Evolutionary conservation across 2,329 filamentous ascomycete species (phyloP).

Genomic region (Ploettnerulaceae sp.): DNA sequence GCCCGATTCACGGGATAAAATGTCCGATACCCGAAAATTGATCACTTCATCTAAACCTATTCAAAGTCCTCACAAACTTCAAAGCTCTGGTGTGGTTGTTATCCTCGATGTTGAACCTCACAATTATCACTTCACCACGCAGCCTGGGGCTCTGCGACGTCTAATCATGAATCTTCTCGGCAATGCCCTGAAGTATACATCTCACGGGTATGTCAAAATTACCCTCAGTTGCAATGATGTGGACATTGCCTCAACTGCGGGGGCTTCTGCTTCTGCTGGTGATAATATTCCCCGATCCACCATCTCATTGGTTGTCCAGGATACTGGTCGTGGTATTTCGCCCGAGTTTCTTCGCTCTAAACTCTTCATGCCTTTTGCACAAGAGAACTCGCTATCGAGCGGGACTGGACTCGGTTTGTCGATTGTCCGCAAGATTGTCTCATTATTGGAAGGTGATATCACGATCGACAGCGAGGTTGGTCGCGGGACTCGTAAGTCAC

Average conservation of each 20-base stretch:
- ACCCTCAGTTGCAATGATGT: slow-evolving; percentile 26
- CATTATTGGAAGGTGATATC: slow-evolving; percentile 55
- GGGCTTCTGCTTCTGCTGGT: neutral
- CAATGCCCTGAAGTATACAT: slow-evolving; percentile 60
- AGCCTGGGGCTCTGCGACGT: slow-evolving; percentile 47
- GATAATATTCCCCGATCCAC: slow-evolving; percentile 25
- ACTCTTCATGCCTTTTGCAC: slow-evolving; percentile 58
- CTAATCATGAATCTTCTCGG: slow-evolving; percentile 60
- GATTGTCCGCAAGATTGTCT: slow-evolving; percentile 59
- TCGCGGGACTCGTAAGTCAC: slow-evolving; percentile 48
- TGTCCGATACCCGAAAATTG: slow-evolving; percentile 22
- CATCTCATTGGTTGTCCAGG: slow-evolving; percentile 63
- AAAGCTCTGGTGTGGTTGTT: slow-evolving; percentile 27
- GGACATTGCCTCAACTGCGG: slow-evolving; percentile 23
- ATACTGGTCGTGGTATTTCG: slow-evolving; percentile 66
- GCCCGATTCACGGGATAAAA: slow-evolving; percentile 24
- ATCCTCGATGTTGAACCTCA: slow-evolving; percentile 30
- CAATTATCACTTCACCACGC: slow-evolving; percentile 41
- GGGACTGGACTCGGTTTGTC: slow-evolving; percentile 60
- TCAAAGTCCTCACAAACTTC: slow-evolving; percentile 4
- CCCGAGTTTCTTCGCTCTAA: slow-evolving; percentile 57
- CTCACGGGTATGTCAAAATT: slow-evolving; percentile 47
- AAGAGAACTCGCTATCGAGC: slow-evolving; percentile 57
- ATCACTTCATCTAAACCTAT: slow-evolving; percentile 10
- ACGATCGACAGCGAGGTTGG: slow-evolving; percentile 51